A percentile compares a stretch with the other conserved stretches of the same genome.
Conservation (phyloP, 2,329 filamentous ascomycete species). For the Trichoderma sp. region DNA sequence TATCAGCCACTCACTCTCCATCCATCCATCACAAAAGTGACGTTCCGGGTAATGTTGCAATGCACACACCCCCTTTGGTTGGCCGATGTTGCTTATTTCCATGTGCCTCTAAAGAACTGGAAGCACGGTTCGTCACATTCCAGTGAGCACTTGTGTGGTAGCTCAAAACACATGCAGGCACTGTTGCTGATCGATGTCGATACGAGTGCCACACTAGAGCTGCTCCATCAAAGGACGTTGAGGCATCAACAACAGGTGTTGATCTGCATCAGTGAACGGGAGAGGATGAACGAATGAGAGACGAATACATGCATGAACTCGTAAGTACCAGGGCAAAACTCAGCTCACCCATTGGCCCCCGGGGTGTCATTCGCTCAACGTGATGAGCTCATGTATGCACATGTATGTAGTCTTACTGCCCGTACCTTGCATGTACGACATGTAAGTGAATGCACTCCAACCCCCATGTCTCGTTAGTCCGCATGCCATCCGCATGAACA, state of each 20-base stretch:
- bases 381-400: neutral
- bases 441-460: neutral
- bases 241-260: neutral
- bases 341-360: neutral
- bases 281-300: neutral
- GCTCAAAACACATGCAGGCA: neutral
- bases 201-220: neutral
- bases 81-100: neutral
- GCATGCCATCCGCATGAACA: conserved; percentile 1
- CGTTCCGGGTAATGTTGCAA: neutral
- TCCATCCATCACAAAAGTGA: neutral
- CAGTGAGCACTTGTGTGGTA: neutral
- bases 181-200: neutral
- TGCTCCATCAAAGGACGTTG: neutral
- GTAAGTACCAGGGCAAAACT: neutral
- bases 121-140: conserved; percentile 13
- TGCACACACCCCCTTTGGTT: neutral
- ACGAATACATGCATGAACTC: neutral
- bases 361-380: neutral
- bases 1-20: neutral
- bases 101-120: neutral
- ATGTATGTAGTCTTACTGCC: neutral
- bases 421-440: neutral
- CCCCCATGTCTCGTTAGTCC: neutral
- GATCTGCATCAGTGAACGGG: neutral